Evolutionary conservation across 164 flowering plant genomes (phyloP).

Genomic region (Paratinospora sagittata): DNA sequence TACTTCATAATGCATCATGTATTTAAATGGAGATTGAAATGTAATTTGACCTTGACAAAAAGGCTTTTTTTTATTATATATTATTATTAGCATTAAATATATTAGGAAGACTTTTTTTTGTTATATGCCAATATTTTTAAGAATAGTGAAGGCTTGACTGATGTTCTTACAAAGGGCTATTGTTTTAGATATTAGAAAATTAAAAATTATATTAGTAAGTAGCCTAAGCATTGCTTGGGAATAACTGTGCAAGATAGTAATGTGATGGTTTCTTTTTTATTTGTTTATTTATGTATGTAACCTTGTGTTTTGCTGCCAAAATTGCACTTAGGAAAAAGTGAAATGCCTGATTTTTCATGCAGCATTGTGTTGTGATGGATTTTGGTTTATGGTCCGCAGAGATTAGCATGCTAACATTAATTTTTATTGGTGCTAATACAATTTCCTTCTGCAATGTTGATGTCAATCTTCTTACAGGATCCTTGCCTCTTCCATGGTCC

Average conservation of each 20-base stretch:
- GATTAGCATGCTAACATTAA: background rate
- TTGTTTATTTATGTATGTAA: too few relatives aligned
- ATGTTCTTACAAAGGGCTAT: background rate
- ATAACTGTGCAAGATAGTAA: background rate
- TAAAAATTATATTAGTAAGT: background rate
- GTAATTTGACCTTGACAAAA: too few relatives aligned
- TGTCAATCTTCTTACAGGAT: constrained; percentile 30
- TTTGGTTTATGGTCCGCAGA: background rate
- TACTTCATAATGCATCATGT: too few relatives aligned
- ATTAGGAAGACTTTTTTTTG: background rate
- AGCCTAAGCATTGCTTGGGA: background rate
- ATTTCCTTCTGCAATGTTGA: background rate
- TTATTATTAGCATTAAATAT: background rate
- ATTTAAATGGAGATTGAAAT: too few relatives aligned
- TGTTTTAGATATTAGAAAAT: background rate
- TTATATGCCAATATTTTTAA: background rate
- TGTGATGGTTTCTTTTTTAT: background rate
- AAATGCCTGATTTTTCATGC: background rate
- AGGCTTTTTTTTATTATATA: too few relatives aligned
- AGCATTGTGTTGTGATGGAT: background rate
- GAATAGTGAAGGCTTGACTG: background rate
- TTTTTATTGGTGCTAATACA: background rate
- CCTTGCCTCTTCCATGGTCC: constrained; percentile 43
- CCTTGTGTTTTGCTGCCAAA: background rate
- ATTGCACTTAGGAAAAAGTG: background rate